Percentiles rank a stretch among this genome's conserved stretches.
These are phyloP conservation scores for Flaveria brownii DNA, from an alignment of 129 eudicot genomes.

Conservation along the genomic window DNA sequence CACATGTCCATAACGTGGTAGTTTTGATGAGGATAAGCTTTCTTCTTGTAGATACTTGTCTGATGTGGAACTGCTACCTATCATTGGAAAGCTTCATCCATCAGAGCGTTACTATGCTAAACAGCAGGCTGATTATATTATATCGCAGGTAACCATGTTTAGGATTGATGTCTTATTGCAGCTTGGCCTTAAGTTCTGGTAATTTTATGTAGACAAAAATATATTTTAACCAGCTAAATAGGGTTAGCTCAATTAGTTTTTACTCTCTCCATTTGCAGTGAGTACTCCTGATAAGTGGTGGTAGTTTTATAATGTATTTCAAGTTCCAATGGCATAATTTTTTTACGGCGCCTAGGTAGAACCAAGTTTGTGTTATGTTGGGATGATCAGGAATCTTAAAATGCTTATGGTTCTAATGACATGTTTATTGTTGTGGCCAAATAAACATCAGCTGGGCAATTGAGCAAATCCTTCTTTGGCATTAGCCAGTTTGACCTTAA, in stretches of 20 bases:
- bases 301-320: background rate
- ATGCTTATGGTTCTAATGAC: background rate
- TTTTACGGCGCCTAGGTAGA: background rate
- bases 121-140: conserved; percentile 90
- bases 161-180: background rate
- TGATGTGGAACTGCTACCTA: conserved; percentile 73
- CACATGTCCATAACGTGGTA: background rate
- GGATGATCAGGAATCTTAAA: background rate
- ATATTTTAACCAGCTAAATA: too few relatives aligned
- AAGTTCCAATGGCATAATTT: background rate
- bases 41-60: conserved; percentile 66
- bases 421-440: background rate
- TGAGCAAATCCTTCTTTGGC: too few relatives aligned
- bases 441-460: too few relatives aligned
- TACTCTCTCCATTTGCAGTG: background rate
- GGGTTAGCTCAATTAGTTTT: too few relatives aligned
- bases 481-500: background rate
- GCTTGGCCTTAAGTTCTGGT: too few relatives aligned
- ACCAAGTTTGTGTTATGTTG: background rate
- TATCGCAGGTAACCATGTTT: conserved; percentile 63
- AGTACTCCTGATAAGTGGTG: background rate
- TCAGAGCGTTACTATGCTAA: conserved; percentile 93
- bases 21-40: conserved; percentile 12
- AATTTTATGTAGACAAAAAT: too few relatives aligned
- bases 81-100: conserved; percentile 91